Evolutionary conservation across 495 filamentous ascomycete species (phyloP).

Genomic region (Wilcoxina mikolae): DNA sequence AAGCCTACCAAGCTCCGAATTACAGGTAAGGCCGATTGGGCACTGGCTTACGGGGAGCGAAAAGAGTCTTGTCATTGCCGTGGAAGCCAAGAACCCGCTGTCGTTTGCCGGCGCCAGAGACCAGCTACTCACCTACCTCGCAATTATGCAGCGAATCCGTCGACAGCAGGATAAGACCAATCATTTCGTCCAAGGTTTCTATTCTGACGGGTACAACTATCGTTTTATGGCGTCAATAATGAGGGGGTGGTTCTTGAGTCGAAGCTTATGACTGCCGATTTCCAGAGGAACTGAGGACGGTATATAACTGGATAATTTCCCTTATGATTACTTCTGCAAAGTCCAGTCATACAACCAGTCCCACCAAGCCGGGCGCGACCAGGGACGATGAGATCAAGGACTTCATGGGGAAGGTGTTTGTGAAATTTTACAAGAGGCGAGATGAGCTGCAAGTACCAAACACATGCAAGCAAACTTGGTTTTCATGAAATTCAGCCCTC

Average conservation of each 20-base stretch:
- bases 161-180: not conserved
- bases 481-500: too few species aligned
- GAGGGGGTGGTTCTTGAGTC: not conserved
- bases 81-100: not conserved
- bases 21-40: slow-evolving; percentile 3
- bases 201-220: slow-evolving; percentile 6
- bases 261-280: not conserved
- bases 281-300: not conserved
- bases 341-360: not conserved
- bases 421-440: too few species aligned
- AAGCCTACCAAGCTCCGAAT: not conserved
- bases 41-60: not conserved
- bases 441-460: too few species aligned
- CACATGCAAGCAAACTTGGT: too few species aligned
- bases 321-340: not conserved
- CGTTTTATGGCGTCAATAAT: not conserved
- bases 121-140: slow-evolving; percentile 7
- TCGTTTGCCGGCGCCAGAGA: not conserved
- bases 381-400: too few species aligned
- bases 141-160: not conserved
- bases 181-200: slow-evolving; percentile 5
- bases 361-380: too few species aligned
- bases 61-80: not conserved
- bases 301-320: too few species aligned
- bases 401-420: too few species aligned